Percentiles rank a stretch among this genome's conserved stretches.
These are phyloP conservation scores for Leccinum subtestaceum DNA, from an alignment of 768 basidiomycete species.

Conservation along the genomic window DNA sequence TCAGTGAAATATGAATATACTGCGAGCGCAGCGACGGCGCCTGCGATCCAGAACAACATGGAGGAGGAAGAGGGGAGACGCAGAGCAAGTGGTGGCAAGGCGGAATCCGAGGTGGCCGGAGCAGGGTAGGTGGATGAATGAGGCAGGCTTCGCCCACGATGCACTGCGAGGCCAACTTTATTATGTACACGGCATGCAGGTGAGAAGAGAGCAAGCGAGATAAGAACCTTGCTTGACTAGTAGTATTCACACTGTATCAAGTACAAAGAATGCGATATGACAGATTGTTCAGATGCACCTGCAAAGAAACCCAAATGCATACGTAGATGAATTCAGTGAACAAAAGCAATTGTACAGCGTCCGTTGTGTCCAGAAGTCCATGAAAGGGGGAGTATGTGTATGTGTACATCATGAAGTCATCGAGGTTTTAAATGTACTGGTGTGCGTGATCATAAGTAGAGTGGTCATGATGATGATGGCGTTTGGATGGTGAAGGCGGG, in stretches of 20 bases:
- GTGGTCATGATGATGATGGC: conserved; percentile 15
- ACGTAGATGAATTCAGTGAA: conserved; percentile 1
- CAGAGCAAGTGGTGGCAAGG: background rate
- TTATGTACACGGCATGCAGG: background rate
- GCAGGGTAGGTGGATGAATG: background rate
- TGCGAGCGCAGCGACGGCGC: conserved; percentile 9
- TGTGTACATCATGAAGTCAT: conserved; percentile 19
- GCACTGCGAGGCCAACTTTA: background rate
- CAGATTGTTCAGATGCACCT: conserved; percentile 3
- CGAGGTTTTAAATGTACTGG: background rate
- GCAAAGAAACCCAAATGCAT: background rate
- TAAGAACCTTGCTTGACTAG: background rate
- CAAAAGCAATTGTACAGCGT: conserved; percentile 8
- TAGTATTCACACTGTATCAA: conserved; percentile 3
- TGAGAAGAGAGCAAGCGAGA: background rate
- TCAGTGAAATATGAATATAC: conserved; percentile 9
- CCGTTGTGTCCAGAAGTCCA: conserved; percentile 14
- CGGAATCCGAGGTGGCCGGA: background rate
- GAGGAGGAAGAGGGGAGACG: background rate
- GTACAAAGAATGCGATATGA: conserved; percentile 9
- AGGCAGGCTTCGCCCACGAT: background rate
- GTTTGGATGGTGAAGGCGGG: conserved; percentile 41
- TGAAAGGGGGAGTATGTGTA: background rate
- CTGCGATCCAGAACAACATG: conserved; percentile 17
- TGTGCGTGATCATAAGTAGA: conserved; percentile 1